Base-by-base conservation (phyloP, 805 yeast species). In the Metschnikowia cubensis region DNA sequence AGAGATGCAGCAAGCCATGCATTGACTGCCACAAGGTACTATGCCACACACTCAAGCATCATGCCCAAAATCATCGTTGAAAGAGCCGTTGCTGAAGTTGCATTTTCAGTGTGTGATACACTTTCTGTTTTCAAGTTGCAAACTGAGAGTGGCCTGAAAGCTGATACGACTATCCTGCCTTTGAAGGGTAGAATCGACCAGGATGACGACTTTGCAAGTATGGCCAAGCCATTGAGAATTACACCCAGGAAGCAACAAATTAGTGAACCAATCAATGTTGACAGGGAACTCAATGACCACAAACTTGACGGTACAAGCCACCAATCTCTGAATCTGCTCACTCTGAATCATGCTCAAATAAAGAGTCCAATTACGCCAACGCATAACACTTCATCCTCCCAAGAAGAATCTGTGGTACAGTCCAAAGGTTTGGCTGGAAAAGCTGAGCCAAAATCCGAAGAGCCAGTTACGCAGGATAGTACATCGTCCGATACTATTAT, bases 21-120 rank as follows among this genome's bases (percentile, higher is more conserved):
- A 0, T 81, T 92, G 38, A 83, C 96, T 3, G 77, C 89, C 0
- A 80, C 91, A 0, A 76, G 96, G 59, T 88, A 89, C 61, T 86
- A 73, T 64, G 80, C 87, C 0, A 69, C 83, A 10, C 84, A 86
- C 57, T 71, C 78, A 3, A 74, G 76, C n/a, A 60, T 87, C 2
- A 67, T 89, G 49, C 96, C 97, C 0, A 77, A 76, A 47, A 69
- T 85, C 18, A 77, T 89, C 2, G 76, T 90, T 17, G 85, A 89
- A 66, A 79, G 89, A 20, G 84, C 97, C 0, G 69, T 88, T 8
- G 79, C 87, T 40, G 96, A 90, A 60, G 70, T 90, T 34, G 76
- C 84, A 6, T 84, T 83, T 61, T 69, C 84, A 2, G 69, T 85
- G 21, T 84, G 87, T 60, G 87, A 84, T 55, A 74, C 84, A 48